Base-by-base conservation (phyloP, 805 yeast species). In the Diddensiella caesifluorescens region DNA sequence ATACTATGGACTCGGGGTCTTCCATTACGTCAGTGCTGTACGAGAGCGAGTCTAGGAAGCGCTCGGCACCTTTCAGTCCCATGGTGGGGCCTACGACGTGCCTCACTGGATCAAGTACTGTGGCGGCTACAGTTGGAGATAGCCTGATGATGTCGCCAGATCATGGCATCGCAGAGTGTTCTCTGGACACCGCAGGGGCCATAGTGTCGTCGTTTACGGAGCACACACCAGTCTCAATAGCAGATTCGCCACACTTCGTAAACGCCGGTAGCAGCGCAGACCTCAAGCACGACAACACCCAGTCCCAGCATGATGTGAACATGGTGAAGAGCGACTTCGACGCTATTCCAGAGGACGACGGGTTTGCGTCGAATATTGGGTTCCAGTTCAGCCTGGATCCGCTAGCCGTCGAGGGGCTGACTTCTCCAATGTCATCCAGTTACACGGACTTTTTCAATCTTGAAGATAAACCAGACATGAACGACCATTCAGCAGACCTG, bases 331-430 rank as follows among this genome's bases (percentile, higher is more conserved):
- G n/a, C n/a, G n/a, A n/a, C n/a, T n/a, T n/a, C n/a, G n/a, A n/a
- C n/a, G n/a, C n/a, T n/a, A n/a, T n/a, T n/a, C n/a, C n/a, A n/a
- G n/a, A n/a, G n/a, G n/a, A n/a, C n/a, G n/a, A n/a, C n/a, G n/a
- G n/a, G n/a, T n/a, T n/a, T 5, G 10, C 6, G 5, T 7, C 29
- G 4, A 44, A 49, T 35, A 46, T 48, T 16, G 57, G 49, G 15
- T 61, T 61, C 35, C 56, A 59, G 33, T 73, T 73, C 47, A 50
- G 64, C 36, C 59, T 72, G 25, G 74, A 71, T 44, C 75, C 76
- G 4, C 53, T 71, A 46, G 75, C 76, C 0, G 64, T 68, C 42
- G 79, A 74, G 41, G 76, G 74, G 3, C 66, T 70, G 19, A 37
- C 49, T 12, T 36, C 36, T 18, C 46, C 50, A 5, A 22, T 34